These are phyloP conservation scores for Cytospora piceicola DNA, from an alignment of 2,329 filamentous ascomycete genomes.

Conservation along the genomic window DNA sequence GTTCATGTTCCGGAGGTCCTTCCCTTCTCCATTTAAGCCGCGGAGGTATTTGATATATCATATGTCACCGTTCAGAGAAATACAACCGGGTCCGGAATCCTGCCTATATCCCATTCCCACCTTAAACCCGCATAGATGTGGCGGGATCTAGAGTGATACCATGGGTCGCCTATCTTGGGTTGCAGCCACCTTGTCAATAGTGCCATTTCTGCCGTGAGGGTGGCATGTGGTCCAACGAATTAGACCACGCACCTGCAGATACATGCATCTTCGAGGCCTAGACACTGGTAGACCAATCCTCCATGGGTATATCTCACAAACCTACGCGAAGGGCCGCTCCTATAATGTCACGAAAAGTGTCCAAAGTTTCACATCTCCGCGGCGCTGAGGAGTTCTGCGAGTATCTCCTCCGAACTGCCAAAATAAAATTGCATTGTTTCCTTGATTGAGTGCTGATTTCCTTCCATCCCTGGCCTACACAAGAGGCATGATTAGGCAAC, in stretches of 20 bases:
- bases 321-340: not conserved
- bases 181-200: not conserved
- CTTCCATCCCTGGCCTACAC: not conserved
- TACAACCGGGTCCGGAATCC: not conserved
- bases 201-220: not conserved
- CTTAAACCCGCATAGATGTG: not conserved
- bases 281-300: not conserved
- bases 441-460: not conserved
- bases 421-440: not conserved
- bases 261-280: not conserved
- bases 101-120: not conserved
- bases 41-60: not conserved
- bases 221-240: not conserved
- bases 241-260: not conserved
- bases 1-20: not conserved
- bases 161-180: not conserved
- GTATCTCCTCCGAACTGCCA: not conserved
- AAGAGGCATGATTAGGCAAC: not conserved
- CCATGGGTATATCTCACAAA: not conserved
- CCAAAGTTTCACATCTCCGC: not conserved
- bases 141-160: not conserved
- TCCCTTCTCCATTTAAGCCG: too few relatives aligned
- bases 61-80: not conserved
- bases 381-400: not conserved
- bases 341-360: not conserved